A percentile compares a stretch with the other conserved stretches of the same genome.
Conservation (phyloP, 1,284 basidiomycete genomes). For the Coriolopsis trogii region DNA sequence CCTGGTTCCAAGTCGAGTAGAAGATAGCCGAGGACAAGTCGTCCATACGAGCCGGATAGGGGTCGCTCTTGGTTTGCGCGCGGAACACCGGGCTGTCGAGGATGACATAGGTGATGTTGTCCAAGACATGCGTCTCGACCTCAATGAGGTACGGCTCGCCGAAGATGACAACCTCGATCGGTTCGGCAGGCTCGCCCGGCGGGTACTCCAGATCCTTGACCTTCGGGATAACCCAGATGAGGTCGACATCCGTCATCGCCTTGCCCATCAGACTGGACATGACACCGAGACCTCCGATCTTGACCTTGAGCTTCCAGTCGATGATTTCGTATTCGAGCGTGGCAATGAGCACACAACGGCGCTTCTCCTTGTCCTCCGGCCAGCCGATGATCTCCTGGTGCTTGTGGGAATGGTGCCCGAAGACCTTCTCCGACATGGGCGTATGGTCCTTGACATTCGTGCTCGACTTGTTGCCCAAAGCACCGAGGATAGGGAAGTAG, state of each 20-base stretch:
- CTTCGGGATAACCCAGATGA: conserved; percentile 92
- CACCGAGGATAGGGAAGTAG: conserved; percentile 79
- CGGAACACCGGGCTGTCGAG: conserved; percentile 94
- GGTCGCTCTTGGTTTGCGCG: conserved; percentile 91
- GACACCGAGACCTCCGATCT: conserved; percentile 94
- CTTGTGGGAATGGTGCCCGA: conserved; percentile 52
- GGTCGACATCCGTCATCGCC: conserved; percentile 93
- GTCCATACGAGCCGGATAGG: conserved; percentile 95
- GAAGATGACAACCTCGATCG: conserved; percentile 94
- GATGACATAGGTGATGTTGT: conserved; percentile 93
- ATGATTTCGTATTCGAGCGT: conserved; percentile 95
- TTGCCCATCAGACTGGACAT: conserved; percentile 97
- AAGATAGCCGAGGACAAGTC: conserved; percentile 94
- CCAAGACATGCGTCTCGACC: conserved; percentile 87
- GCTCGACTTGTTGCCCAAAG: conserved; percentile 65
- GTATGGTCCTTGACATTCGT: conserved; percentile 60
- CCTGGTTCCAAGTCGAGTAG: conserved; percentile 97
- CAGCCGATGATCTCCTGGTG: conserved; percentile 80
- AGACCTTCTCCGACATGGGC: conserved; percentile 66
- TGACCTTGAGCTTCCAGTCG: conserved; percentile 96
- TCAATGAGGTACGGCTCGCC: conserved; percentile 94
- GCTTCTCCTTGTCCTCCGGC: conserved; percentile 89
- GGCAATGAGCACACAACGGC: conserved; percentile 86
- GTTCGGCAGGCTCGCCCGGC: conserved; percentile 85
- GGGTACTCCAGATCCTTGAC: conserved; percentile 93